A percentile compares a stretch with the other conserved stretches of the same genome.
Conservation (phyloP, 2,329 filamentous ascomycete genomes). For the Tolypocladium pustulatum region DNA sequence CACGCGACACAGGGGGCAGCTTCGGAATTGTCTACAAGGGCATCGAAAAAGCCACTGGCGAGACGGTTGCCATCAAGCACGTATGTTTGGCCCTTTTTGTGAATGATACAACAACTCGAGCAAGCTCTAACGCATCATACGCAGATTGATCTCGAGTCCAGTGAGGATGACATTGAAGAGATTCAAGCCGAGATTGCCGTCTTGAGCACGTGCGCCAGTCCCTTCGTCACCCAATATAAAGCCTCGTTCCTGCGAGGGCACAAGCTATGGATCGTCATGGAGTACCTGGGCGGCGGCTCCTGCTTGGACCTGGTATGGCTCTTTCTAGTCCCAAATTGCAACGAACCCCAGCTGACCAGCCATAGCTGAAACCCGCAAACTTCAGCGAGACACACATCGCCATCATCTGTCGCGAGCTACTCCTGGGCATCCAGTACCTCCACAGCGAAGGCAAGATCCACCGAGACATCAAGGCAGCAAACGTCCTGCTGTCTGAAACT, state of each 20-base stretch:
- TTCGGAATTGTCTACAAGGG: constrained; percentile 97
- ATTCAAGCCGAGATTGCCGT: constrained; percentile 97
- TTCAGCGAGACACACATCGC: constrained; percentile 88
- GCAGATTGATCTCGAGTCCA: constrained; percentile 96
- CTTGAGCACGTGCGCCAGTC: constrained; percentile 86
- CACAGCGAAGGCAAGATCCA: constrained; percentile 94
- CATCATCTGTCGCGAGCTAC: constrained; percentile 84
- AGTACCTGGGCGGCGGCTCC: constrained; percentile 89
- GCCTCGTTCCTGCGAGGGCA: constrained; percentile 91
- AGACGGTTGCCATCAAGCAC: constrained; percentile 94
- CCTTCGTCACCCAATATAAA: constrained; percentile 92
- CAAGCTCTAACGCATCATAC: neutral
- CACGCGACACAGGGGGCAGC: constrained; percentile 62
- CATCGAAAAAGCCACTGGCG: constrained; percentile 80
- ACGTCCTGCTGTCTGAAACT: constrained; percentile 80
- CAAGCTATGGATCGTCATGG: constrained; percentile 99
- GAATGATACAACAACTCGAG: neutral
- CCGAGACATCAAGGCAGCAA: constrained; percentile 92
- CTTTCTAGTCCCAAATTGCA: neutral
- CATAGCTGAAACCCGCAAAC: constrained; percentile 74
- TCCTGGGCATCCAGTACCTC: constrained; percentile 84
- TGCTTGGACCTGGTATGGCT: constrained; percentile 73
- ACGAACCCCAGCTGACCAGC: constrained; percentile 17
- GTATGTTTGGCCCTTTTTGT: constrained; percentile 37
- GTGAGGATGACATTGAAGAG: constrained; percentile 95